A percentile compares a stretch with the other conserved stretches of the same genome.
phyloP scores from a whole-genome alignment of 2,329 filamentous ascomycete genomes.

The Penicillium digitatum region DNA sequence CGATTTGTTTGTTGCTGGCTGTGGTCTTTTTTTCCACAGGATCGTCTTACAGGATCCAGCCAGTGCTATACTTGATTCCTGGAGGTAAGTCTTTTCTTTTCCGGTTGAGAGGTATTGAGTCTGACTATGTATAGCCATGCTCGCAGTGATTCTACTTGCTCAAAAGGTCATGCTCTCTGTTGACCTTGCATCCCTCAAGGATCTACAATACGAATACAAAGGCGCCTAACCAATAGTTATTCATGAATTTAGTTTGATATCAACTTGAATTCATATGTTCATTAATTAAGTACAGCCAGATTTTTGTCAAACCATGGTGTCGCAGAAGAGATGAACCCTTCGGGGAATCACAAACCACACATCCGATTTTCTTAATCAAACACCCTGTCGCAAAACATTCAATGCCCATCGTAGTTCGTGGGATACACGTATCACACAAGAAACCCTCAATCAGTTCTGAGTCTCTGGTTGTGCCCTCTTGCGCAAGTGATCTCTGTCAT shows the following conservation, averaged over 20 bases:
- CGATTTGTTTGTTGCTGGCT: constrained; percentile 29
- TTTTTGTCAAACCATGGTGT: constrained; percentile 1
- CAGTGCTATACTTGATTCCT: constrained; percentile 37
- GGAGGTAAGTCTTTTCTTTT: constrained; percentile 30
- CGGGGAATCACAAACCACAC: constrained; percentile 10
- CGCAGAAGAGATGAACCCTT: constrained; percentile 4
- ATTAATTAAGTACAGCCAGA: constrained; percentile 5
- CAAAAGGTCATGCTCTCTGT: constrained; percentile 38
- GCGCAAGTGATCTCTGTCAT: neutral
- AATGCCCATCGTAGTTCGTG: neutral
- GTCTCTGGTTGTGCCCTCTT: neutral
- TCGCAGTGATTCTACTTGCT: constrained; percentile 32
- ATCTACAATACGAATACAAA: constrained; percentile 42
- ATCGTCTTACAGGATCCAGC: constrained; percentile 19
- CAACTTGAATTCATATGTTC: neutral
- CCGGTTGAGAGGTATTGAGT: constrained; percentile 12
- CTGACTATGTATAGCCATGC: constrained; percentile 32
- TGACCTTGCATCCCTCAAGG: constrained; percentile 37
- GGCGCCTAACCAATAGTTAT: constrained; percentile 30
- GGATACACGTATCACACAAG: neutral
- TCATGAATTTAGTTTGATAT: neutral
- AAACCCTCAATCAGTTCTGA: neutral
- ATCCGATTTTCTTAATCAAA: neutral
- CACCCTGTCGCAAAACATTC: neutral
- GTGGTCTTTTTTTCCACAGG: constrained; percentile 26